Base-by-base conservation (phyloP, 2,329 filamentous ascomycete genomes). In the Cryphonectria nitschkei region DNA sequence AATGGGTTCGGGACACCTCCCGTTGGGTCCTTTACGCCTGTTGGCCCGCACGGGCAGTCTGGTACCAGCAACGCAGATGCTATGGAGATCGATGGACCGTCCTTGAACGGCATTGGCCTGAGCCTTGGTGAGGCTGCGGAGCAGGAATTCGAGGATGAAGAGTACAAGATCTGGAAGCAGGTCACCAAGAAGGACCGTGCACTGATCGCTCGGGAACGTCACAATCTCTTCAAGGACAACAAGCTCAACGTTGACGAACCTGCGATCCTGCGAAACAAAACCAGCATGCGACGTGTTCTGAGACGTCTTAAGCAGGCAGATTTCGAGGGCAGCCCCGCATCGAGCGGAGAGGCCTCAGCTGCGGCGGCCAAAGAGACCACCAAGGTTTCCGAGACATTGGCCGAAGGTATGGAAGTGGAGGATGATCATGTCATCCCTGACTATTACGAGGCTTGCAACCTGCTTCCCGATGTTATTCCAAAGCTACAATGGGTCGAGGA, bases 111-210 rank as follows among this genome's bases (percentile, higher is more conserved):
- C 32, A 86, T 92, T 79, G 84, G 87, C 0, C 78, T 92, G 29
- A 86, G 86, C 54, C 86, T 93, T 69, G 88, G 88, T 22, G 86
- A 92, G 71, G 88, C 88, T 41, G 87, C 85, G 19, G 92, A 97
- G 75, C 93, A 97, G 75, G 87, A 88, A 16, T 94, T 94, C 75
- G 90, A 97, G 75, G 95, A 98, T 76, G 95, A 98, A 71, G 95
- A 98, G 78, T 97, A 96, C 82, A 97, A 97, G 79, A 93, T 96
- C 50, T 99, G 97, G 96, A 99, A 98, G 83, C 95, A 98, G 81
- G 94, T 97, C 56, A 99, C 96, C 1, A 98, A 98, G 82, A 98
- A 96, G 79, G 95, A 97, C 77, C 91, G 96, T 73, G 96, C 96
- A 4, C 84, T 92, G 34, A 89, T 95, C 68, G 92, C 96, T 71